Evolutionary conservation across 139 green algal genomes (phyloP).

Genomic region (Coccomyxa sp.): DNA sequence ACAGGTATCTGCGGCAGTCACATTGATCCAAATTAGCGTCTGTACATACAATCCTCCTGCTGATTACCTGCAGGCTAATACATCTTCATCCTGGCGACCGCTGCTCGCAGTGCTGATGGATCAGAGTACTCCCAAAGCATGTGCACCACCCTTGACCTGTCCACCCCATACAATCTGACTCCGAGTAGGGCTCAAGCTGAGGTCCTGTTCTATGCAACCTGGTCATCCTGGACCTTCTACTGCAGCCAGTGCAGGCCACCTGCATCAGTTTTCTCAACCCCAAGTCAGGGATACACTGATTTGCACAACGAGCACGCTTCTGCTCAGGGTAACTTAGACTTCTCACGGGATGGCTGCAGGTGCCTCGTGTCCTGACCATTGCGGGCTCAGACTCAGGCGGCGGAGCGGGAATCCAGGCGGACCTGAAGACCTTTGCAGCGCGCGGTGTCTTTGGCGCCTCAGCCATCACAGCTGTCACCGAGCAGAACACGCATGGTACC

Average conservation of each 20-base stretch:
- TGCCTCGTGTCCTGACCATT: slow-evolving; percentile 71
- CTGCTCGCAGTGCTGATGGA: no score
- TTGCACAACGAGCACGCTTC: not conserved
- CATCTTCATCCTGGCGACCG: no score
- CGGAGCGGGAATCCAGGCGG: slow-evolving; percentile 89
- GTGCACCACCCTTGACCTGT: no score
- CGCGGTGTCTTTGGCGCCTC: slow-evolving; percentile 70
- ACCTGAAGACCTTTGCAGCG: slow-evolving; percentile 67
- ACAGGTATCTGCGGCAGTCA: no score
- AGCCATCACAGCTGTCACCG: slow-evolving; percentile 88
- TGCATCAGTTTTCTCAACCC: not conserved
- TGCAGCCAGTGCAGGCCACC: not conserved
- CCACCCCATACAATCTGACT: no score
- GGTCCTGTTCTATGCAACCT: no score
- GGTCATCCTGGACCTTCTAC: no score
- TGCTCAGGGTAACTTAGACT: not conserved
- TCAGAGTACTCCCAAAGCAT: no score
- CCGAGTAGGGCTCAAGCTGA: no score
- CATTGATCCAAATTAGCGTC: no score
- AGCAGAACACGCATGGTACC: slow-evolving; percentile 90
- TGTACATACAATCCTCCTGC: no score
- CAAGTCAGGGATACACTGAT: not conserved
- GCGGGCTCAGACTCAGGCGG: slow-evolving; percentile 92
- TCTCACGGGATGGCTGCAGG: slow-evolving; percentile 15
- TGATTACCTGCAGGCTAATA: no score